phyloP scores from a whole-genome alignment of 2,329 filamentous ascomycete species.

The Penicillium sp. region DNA sequence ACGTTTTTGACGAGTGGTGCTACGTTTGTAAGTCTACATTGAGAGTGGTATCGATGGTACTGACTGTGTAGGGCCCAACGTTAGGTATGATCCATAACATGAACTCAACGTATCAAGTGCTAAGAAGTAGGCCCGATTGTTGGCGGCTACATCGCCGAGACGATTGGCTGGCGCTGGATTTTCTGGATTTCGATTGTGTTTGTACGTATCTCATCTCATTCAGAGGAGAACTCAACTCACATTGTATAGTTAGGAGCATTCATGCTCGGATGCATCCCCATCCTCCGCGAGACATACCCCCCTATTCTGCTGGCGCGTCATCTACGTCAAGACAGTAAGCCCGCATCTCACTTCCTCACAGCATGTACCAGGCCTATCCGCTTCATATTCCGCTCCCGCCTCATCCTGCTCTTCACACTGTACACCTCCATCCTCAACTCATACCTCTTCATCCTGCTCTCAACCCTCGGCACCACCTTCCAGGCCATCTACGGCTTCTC shows the following conservation, averaged over 20 bases:
- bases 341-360: no score
- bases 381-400: slow-evolving; percentile 38
- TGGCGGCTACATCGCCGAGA: slow-evolving; percentile 62
- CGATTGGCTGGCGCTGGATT: slow-evolving; percentile 69
- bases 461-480: slow-evolving; percentile 80
- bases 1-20: slow-evolving; percentile 3
- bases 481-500: slow-evolving; percentile 52
- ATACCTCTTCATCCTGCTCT: slow-evolving; percentile 79
- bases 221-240: not conserved
- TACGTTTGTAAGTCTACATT: not conserved
- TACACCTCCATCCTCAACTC: slow-evolving; percentile 75
- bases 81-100: no score
- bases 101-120: no score
- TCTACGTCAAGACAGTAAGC: no score
- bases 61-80: slow-evolving; percentile 33
- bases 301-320: not conserved
- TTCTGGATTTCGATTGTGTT: slow-evolving; percentile 64
- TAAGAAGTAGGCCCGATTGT: slow-evolving; percentile 56
- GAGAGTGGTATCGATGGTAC: slow-evolving; percentile 46
- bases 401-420: slow-evolving; percentile 60
- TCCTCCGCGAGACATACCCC: slow-evolving; percentile 45
- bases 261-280: slow-evolving; percentile 32
- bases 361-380: slow-evolving; percentile 64
- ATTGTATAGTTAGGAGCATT: not conserved
- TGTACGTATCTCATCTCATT: slow-evolving; percentile 57